Base-by-base conservation (phyloP, 2,329 filamentous ascomycete genomes). In the Xylariomycetidae sp. region DNA sequence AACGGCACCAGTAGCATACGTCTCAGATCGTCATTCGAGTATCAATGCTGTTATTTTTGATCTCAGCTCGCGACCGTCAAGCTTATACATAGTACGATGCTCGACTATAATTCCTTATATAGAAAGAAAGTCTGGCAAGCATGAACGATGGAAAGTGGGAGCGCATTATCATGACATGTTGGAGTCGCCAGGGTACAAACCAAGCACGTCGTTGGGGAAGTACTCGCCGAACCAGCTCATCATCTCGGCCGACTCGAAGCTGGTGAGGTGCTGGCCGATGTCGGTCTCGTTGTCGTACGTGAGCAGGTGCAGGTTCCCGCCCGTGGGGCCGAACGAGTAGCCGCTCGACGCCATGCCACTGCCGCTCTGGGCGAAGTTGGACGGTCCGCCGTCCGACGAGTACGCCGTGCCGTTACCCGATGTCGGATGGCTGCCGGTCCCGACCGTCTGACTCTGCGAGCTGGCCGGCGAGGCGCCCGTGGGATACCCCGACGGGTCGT, bases 401-500 rank as follows among this genome's bases (percentile, higher is more conserved):
- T 41, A 48, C 19, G 30, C 38, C 3, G 36, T 28, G 9, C 35
- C 37, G 7, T 38, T 23, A 18, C 33, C 20, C 11, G 37, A 26
- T 9, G 39, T 35, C 4, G 37, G 23, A 25, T 28, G 28, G 12
- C 23, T 33, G 14, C 28, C 33, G 4, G 27, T 31, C 13, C 32
- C 34, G 14, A 40, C 37, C 3, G 42, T 41, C 6, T 70, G 64
- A 6, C 57, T 56, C 40, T 69, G 55, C 3, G 60, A 59, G 41
- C 57, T 65, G 0, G 64, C 53, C 0, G 69, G 62, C 0, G 70
- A 72, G 4, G 57, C 54, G 28, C 57, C 55, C 1, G 48, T 27
- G 6, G 54, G 54, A 17, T 56, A 55, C 10, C 53, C 54, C 15
- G 65, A 64, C 1, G 59, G 50, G 3, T 73, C 70, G 37, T 65